These are phyloP conservation scores for Triadica sebifera DNA, from an alignment of 345 rosid species.

Conservation along the genomic window DNA sequence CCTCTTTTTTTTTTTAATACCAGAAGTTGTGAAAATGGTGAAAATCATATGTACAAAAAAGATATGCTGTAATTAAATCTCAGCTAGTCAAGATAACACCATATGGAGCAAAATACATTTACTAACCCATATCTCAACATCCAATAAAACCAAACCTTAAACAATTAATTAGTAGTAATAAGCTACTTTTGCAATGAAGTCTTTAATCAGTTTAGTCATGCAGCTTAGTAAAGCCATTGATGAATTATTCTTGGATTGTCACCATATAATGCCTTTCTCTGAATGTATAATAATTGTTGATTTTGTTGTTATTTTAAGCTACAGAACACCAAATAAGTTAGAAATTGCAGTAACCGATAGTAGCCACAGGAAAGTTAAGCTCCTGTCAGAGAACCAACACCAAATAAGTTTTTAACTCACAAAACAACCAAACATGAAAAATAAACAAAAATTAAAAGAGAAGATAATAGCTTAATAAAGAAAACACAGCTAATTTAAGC, in stretches of 20 bases:
- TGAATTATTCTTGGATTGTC: conserved; percentile 59
- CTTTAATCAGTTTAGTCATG: neutral
- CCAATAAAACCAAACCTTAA: neutral
- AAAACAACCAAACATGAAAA: conserved; percentile 2
- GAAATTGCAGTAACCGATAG: conserved; percentile 11
- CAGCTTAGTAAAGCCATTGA: neutral
- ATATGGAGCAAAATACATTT: neutral
- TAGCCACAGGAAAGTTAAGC: conserved; percentile 27
- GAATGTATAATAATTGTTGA: conserved; percentile 58
- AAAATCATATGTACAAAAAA: neutral
- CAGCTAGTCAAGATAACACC: neutral
- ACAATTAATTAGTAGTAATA: neutral
- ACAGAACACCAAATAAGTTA: conserved; percentile 27
- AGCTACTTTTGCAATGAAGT: neutral
- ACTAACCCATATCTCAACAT: neutral
- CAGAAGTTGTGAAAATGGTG: neutral
- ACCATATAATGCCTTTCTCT: conserved; percentile 44
- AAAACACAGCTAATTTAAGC: conserved; percentile 11
- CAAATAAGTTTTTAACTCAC: conserved; percentile 6
- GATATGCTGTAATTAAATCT: neutral
- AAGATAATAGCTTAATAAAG: neutral
- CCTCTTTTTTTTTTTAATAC: too few species aligned
- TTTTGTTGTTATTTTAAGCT: conserved; percentile 41
- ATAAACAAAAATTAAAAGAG: neutral
- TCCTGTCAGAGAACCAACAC: conserved; percentile 39